Evolutionary conservation across 164 flowering plant species (phyloP).

Genomic region (Magnolia changhungtana): DNA sequence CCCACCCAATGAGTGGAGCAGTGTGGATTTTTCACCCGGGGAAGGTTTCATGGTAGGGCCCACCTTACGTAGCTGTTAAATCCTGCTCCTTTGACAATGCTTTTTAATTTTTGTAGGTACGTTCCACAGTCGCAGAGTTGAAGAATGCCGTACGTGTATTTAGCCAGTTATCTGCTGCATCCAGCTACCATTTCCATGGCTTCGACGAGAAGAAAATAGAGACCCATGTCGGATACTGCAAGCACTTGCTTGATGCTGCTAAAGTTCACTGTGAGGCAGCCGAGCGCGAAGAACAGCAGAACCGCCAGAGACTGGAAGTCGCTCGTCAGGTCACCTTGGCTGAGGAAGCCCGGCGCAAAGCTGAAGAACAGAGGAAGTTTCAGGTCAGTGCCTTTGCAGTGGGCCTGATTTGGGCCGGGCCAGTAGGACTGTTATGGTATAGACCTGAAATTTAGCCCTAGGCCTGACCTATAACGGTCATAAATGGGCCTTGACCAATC

Average conservation of each 20-base stretch:
- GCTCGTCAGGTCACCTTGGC: constrained; percentile 84
- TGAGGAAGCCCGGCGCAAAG: constrained; percentile 89
- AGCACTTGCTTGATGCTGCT: constrained; percentile 88
- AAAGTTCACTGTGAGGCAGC: constrained; percentile 91
- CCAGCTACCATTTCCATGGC: constrained; percentile 80
- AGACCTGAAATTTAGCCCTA: background rate
- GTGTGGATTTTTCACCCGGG: too few relatives aligned
- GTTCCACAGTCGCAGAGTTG: constrained; percentile 80
- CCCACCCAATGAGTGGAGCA: too few relatives aligned
- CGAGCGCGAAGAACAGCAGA: constrained; percentile 85
- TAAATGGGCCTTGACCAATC: background rate
- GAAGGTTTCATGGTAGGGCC: too few relatives aligned
- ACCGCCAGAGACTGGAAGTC: constrained; percentile 71
- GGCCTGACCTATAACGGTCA: background rate
- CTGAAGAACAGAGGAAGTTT: constrained; percentile 82
- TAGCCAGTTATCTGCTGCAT: constrained; percentile 78
- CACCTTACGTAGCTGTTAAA: background rate
- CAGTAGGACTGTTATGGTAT: background rate
- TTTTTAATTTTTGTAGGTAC: constrained; percentile 45
- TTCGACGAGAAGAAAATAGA: constrained; percentile 97
- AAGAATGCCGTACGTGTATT: constrained; percentile 92
- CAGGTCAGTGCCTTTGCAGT: constrained; percentile 43
- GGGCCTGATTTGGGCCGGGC: background rate
- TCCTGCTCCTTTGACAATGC: background rate
- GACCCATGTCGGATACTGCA: constrained; percentile 92